Base-by-base conservation (phyloP, 768 basidiomycete species). In the Hirschioporus abietinus region DNA sequence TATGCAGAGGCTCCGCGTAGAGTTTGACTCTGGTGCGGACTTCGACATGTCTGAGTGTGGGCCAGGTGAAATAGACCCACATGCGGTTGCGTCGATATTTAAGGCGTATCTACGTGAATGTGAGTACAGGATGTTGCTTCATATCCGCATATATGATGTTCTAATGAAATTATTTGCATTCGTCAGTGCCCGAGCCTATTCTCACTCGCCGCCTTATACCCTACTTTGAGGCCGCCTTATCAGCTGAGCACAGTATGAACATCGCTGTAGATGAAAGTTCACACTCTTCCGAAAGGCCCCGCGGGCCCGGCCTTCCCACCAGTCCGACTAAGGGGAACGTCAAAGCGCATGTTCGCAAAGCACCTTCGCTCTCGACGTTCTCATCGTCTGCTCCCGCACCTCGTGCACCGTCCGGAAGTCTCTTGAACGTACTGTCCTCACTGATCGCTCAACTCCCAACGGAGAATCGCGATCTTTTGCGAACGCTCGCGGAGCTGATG, bases 41-140 rank as follows among this genome's bases (percentile, higher is more conserved):
- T 93, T 89, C 71, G 89, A 95, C 73, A 85, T 98, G 78, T 78
- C 82, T 57, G 85, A 86, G 68, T 91, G 88, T 69, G 84, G 84
- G 63, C 95, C 94, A 26, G 87, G 91, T 8, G 95, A 98, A 72
- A 78, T 98, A 36, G 96, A 98, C 73, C 96, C 96, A 61, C 95
- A 98, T 75, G 93, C 94, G 0, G 95, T 98, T 7, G 89, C 95
- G 23, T 92, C 93, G 26, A 80, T 96, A 34, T 97, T 96, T 79
- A 97, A 96, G 76, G 90, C 93, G 0, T 98, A 88, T 75, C 81
- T 98, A 58, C 90, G 96, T 66, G 95, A 97, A 84, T 79, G 95
- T 96, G 78, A 81, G 95, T 83, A 7, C 42, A 52, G 24, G 18
- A 62, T 58, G 24, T 62, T 59, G 17, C 35, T 35, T 62, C 36